A percentile compares a stretch with the other conserved stretches of the same genome.
Evolutionary conservation across 2,329 filamentous ascomycete species (phyloP).

Genomic region (Zarea fungicola): DNA sequence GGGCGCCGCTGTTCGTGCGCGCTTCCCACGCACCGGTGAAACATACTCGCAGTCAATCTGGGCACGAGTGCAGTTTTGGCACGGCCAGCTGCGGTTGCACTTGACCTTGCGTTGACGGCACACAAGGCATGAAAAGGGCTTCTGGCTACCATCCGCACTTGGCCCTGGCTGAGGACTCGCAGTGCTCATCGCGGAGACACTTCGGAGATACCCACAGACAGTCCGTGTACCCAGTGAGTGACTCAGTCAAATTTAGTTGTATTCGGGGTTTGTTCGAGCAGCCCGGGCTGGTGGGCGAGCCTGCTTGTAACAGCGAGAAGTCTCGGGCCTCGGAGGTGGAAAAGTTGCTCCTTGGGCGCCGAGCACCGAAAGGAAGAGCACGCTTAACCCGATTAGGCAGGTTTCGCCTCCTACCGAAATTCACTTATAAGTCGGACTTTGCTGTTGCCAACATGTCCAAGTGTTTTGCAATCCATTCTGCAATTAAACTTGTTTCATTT

Average conservation of each 20-base stretch:
- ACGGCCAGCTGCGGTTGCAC: conserved; percentile 36
- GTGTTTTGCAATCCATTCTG: no score
- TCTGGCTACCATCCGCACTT: neutral
- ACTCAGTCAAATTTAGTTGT: no score
- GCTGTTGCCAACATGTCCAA: no score
- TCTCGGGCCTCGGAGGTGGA: conserved; percentile 11
- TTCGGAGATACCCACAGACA: no score
- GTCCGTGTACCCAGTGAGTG: no score
- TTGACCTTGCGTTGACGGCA: conserved; percentile 37
- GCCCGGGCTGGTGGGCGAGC: neutral
- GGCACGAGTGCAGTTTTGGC: conserved; percentile 39
- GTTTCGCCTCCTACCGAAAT: no score
- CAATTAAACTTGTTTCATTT: no score
- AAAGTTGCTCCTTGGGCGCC: conserved; percentile 6
- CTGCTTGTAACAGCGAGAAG: neutral
- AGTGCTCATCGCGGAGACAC: neutral
- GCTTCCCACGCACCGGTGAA: conserved; percentile 24
- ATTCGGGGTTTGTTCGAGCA: neutral
- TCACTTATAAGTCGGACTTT: no score
- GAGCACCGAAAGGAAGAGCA: neutral
- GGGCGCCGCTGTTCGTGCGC: conserved; percentile 18
- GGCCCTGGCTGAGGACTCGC: neutral
- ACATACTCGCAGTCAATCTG: conserved; percentile 30
- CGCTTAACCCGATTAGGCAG: neutral
- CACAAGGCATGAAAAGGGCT: conserved; percentile 26